Evolutionary conservation across 2,329 filamentous ascomycete species (phyloP).

Genomic region (Rutstroemia sp.): DNA sequence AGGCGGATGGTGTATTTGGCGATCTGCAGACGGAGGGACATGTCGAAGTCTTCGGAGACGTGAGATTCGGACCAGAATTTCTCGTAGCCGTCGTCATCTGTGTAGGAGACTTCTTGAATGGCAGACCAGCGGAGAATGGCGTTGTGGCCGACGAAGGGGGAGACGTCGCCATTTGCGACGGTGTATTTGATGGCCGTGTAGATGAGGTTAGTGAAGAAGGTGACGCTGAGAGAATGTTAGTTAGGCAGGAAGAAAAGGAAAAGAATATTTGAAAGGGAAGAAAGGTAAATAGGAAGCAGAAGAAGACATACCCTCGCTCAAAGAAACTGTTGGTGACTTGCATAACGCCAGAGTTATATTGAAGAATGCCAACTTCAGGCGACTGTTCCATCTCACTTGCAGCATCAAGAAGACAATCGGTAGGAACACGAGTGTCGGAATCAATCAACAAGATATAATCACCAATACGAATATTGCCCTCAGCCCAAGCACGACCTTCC

Average conservation of each 20-base stretch:
- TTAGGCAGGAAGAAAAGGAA: background rate
- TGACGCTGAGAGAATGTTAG: slow-evolving; percentile 38
- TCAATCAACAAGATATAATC: slow-evolving; percentile 77
- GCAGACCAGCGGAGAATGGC: slow-evolving; percentile 70
- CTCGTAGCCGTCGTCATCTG: slow-evolving; percentile 62
- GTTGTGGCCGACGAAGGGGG: slow-evolving; percentile 77
- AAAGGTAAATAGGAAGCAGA: too few relatives aligned
- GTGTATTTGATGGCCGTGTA: slow-evolving; percentile 72
- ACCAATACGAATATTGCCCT: slow-evolving; percentile 78
- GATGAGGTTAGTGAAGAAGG: slow-evolving; percentile 67
- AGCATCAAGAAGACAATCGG: slow-evolving; percentile 70
- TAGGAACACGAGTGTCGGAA: slow-evolving; percentile 71
- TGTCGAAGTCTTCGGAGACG: slow-evolving; percentile 76
- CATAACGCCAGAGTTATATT: slow-evolving; percentile 73
- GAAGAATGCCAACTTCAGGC: slow-evolving; percentile 71
- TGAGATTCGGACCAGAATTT: slow-evolving; percentile 79
- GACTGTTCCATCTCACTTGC: slow-evolving; percentile 78
- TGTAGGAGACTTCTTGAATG: slow-evolving; percentile 65
- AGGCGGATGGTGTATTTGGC: slow-evolving; percentile 66
- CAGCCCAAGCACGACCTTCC: slow-evolving; percentile 67
- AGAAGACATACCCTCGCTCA: slow-evolving; percentile 40
- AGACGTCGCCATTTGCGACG: slow-evolving; percentile 68
- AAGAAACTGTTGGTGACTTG: slow-evolving; percentile 69
- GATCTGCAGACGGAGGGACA: slow-evolving; percentile 69
- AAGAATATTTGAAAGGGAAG: too few relatives aligned